These are phyloP conservation scores for Lasiodiplodia citricola DNA, from an alignment of 2,329 filamentous ascomycete species.

Conservation along the genomic window DNA sequence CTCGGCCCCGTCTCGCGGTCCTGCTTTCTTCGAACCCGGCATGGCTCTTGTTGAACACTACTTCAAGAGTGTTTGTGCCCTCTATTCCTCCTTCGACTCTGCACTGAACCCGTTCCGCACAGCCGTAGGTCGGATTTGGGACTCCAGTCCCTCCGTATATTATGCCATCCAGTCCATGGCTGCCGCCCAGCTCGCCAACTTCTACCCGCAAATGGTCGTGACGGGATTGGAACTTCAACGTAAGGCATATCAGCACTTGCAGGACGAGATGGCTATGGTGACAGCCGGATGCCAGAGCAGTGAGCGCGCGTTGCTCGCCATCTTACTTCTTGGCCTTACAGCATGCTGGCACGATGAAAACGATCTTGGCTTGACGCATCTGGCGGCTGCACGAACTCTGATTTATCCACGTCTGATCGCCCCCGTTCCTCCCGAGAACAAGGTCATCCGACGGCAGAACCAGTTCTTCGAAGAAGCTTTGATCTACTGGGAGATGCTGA, in stretches of 20 bases:
- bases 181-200: slow-evolving; percentile 64
- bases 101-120: slow-evolving; percentile 66
- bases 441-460: slow-evolving; percentile 42
- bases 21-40: slow-evolving; percentile 51
- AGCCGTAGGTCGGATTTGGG: slow-evolving; percentile 63
- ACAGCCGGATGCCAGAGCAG: slow-evolving; percentile 42
- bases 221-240: slow-evolving; percentile 58
- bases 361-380: slow-evolving; percentile 60
- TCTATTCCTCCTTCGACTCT: slow-evolving; percentile 70
- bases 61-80: slow-evolving; percentile 65
- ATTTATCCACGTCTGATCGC: slow-evolving; percentile 51
- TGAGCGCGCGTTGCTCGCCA: slow-evolving; percentile 61
- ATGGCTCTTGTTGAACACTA: slow-evolving; percentile 67
- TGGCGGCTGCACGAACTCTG: slow-evolving; percentile 53
- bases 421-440: slow-evolving; percentile 36
- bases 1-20: not conserved
- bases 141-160: slow-evolving; percentile 63
- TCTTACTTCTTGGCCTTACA: slow-evolving; percentile 64
- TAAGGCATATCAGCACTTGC: slow-evolving; percentile 59
- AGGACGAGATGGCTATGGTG: slow-evolving; percentile 55
- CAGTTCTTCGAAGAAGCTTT: slow-evolving; percentile 62
- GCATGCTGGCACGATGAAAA: slow-evolving; percentile 65
- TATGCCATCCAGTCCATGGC: slow-evolving; percentile 69
- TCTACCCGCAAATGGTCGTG: slow-evolving; percentile 59
- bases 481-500: slow-evolving; percentile 65